Evolutionary conservation across 2,329 filamentous ascomycete genomes (phyloP).

Genomic region (Acephala macrosclerotiorum): DNA sequence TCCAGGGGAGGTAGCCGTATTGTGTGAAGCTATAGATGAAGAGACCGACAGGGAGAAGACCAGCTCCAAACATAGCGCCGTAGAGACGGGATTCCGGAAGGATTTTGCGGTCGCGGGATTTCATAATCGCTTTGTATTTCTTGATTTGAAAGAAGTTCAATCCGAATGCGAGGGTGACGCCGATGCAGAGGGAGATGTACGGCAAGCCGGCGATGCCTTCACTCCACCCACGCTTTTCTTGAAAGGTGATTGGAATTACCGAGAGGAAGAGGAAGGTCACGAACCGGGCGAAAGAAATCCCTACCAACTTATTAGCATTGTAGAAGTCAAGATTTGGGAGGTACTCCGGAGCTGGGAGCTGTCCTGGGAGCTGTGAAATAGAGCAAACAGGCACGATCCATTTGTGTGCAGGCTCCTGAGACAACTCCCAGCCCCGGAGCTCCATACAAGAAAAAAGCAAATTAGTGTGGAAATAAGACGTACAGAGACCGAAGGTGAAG

Average conservation of each 20-base stretch:
- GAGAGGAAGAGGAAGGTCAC: slow-evolving; percentile 84
- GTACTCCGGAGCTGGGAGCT: too few species aligned
- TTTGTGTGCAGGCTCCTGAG: too few species aligned
- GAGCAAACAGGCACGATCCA: too few species aligned
- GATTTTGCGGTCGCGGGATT: slow-evolving; percentile 24
- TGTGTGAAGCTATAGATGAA: slow-evolving; percentile 75
- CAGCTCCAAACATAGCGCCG: slow-evolving; percentile 77
- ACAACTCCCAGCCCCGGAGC: too few species aligned
- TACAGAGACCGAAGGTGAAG: slow-evolving; percentile 83
- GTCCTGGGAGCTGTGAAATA: too few species aligned
- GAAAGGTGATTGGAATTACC: slow-evolving; percentile 77
- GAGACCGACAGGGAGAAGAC: slow-evolving; percentile 77
- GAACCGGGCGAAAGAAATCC: slow-evolving; percentile 86
- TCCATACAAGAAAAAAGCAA: too few species aligned
- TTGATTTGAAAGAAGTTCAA: slow-evolving; percentile 58
- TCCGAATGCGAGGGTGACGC: slow-evolving; percentile 45
- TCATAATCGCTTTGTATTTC: slow-evolving; percentile 49
- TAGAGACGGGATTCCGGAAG: slow-evolving; percentile 80
- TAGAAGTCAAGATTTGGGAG: too few species aligned
- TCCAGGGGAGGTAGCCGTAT: slow-evolving; percentile 60
- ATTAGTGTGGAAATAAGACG: too few species aligned
- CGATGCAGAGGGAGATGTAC: slow-evolving; percentile 57
- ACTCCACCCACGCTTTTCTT: slow-evolving; percentile 72
- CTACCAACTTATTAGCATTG: too few species aligned
- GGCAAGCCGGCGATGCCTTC: slow-evolving; percentile 67